Conservation (phyloP, 345 rosid genomes). For the Pistacia integerrima region DNA sequence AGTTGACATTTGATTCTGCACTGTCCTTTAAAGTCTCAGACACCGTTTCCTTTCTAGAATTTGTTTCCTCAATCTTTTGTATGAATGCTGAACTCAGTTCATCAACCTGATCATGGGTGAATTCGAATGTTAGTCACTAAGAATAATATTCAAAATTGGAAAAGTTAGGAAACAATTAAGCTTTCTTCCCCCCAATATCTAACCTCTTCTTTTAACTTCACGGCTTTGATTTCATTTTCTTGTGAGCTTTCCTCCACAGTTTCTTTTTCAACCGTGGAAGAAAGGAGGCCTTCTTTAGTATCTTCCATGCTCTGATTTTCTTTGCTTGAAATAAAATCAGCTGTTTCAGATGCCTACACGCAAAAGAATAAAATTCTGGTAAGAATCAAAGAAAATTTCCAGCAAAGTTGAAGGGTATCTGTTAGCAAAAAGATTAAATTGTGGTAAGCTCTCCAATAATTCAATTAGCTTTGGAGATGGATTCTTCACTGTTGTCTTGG, state of each 20-base stretch:
- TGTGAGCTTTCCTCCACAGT: slow-evolving; percentile 11
- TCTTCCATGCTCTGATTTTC: slow-evolving; percentile 1
- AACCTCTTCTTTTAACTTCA: slow-evolving; percentile 27
- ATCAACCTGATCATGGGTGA: slow-evolving; percentile 26
- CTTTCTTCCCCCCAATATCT: not conserved
- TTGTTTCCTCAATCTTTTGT: slow-evolving; percentile 26
- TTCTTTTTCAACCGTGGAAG: slow-evolving; percentile 7
- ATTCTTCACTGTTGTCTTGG: not conserved
- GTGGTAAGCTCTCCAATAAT: not conserved
- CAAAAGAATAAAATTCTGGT: not conserved
- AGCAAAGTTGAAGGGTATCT: not conserved
- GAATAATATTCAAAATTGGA: not conserved
- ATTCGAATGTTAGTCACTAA: slow-evolving; percentile 8
- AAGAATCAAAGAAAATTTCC: not conserved
- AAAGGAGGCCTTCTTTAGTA: slow-evolving; percentile 1
- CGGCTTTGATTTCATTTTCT: slow-evolving; percentile 16
- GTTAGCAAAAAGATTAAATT: not conserved
- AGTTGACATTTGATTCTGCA: slow-evolving; percentile 18
- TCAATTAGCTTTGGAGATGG: too few relatives aligned
- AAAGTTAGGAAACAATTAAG: not conserved
- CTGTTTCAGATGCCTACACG: slow-evolving; percentile 3
- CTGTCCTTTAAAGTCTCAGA: slow-evolving; percentile 10
- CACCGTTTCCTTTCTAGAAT: slow-evolving; percentile 18
- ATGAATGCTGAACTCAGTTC: slow-evolving; percentile 9
- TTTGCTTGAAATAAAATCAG: not conserved